Conservation (phyloP, 2,329 filamentous ascomycete genomes). For the Diaporthe eres region DNA sequence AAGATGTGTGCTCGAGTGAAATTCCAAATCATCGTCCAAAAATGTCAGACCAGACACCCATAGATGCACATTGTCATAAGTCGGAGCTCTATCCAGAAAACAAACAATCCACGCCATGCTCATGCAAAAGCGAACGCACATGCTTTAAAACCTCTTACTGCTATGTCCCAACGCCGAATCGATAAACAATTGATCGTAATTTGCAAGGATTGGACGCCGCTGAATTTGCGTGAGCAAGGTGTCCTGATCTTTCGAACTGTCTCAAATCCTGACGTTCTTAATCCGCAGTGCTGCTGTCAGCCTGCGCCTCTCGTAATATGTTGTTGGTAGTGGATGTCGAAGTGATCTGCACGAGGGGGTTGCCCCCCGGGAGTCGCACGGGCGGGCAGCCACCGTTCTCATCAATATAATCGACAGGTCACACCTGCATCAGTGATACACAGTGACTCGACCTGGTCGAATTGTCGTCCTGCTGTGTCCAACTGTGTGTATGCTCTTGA, state of each 20-base stretch:
- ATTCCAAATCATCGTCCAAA: neutral
- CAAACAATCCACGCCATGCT: slow-evolving; percentile 33
- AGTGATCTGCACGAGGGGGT: neutral
- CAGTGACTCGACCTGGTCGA: neutral
- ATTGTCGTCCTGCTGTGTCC: neutral
- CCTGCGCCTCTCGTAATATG: neutral
- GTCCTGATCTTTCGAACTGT: neutral
- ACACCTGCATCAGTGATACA: neutral
- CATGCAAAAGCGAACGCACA: slow-evolving; percentile 32
- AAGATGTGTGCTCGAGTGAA: neutral
- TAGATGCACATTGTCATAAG: slow-evolving; percentile 25
- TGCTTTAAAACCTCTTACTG: neutral
- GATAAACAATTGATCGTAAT: neutral
- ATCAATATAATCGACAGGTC: neutral
- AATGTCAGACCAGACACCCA: slow-evolving; percentile 16
- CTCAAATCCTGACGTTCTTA: neutral
- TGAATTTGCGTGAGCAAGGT: slow-evolving; percentile 26
- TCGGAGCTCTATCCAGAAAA: slow-evolving; percentile 21
- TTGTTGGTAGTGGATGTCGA: neutral
- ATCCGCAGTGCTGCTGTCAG: neutral
- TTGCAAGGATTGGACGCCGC: neutral
- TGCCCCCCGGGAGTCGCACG: neutral
- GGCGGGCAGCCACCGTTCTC: neutral
- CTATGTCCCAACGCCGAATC: slow-evolving; percentile 1
- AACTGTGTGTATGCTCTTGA: neutral